Evolutionary conservation across 192 early-diverging fungal species (phyloP).

Genomic region (Paraglomus brasilianum): DNA sequence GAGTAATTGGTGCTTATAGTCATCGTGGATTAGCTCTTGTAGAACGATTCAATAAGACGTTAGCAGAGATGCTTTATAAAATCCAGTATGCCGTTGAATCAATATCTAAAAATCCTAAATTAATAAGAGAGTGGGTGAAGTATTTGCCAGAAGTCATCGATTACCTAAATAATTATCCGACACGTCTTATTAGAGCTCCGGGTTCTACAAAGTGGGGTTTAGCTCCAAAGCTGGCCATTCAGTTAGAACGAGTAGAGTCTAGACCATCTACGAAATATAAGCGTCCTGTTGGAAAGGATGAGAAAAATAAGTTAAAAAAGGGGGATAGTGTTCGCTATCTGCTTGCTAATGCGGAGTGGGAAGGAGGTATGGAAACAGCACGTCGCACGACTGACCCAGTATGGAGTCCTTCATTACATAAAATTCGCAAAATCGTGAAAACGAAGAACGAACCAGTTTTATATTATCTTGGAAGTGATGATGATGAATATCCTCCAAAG

Average conservation of each 20-base stretch:
- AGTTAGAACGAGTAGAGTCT: constrained; percentile 2
- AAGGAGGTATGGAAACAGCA: neutral
- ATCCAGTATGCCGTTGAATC: constrained; percentile 13
- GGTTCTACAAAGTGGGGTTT: neutral
- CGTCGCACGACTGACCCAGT: neutral
- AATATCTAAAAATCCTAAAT: neutral
- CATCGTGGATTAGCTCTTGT: neutral
- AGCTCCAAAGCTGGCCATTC: neutral
- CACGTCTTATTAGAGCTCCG: constrained; percentile 4
- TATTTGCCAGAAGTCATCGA: neutral
- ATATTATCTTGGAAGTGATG: neutral
- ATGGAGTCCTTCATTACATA: neutral
- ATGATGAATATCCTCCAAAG: neutral
- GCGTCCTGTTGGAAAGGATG: constrained; percentile 1
- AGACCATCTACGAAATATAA: constrained; percentile 12
- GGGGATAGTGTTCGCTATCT: constrained; percentile 5
- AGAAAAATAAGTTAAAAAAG: constrained; percentile 4
- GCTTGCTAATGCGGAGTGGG: neutral
- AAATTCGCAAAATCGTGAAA: neutral
- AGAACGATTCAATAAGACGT: constrained; percentile 13
- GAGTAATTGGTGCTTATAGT: constrained; percentile 17
- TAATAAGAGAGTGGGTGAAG: neutral
- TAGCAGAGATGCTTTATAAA: constrained; percentile 15
- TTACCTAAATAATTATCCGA: constrained; percentile 24
- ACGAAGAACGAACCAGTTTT: neutral